phyloP scores from a whole-genome alignment of 805 yeast genomes.

The Starmera quercuum region DNA sequence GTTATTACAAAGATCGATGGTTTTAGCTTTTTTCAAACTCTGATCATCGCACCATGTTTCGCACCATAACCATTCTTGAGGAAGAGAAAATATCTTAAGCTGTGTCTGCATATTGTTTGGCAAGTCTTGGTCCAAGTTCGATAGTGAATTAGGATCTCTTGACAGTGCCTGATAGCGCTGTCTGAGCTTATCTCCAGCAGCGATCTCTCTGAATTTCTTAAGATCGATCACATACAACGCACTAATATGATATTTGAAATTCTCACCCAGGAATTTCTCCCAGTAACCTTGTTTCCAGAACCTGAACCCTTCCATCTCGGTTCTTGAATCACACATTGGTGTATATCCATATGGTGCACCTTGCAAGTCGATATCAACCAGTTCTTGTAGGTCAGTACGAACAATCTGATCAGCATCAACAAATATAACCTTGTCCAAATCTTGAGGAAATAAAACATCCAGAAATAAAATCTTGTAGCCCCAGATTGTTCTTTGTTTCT shows the following conservation, averaged over 20 bases:
- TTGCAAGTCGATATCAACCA: slow-evolving; percentile 58
- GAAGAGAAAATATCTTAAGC: slow-evolving; percentile 63
- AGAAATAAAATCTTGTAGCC: slow-evolving; percentile 81
- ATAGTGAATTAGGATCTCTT: slow-evolving; percentile 68
- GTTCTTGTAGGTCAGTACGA: slow-evolving; percentile 64
- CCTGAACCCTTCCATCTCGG: slow-evolving; percentile 75
- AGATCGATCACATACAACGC: slow-evolving; percentile 82
- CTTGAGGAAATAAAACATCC: slow-evolving; percentile 81
- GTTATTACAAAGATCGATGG: slow-evolving; percentile 79
- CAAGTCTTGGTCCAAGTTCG: slow-evolving; percentile 85
- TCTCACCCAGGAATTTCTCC: slow-evolving; percentile 52
- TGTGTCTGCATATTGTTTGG: slow-evolving; percentile 77
- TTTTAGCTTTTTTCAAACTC: slow-evolving; percentile 53
- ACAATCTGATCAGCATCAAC: slow-evolving; percentile 84
- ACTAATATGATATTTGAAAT: slow-evolving; percentile 62
- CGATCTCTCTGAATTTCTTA: slow-evolving; percentile 48
- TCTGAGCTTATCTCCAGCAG: slow-evolving; percentile 76
- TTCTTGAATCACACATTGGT: slow-evolving; percentile 79
- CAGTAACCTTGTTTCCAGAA: slow-evolving; percentile 96
- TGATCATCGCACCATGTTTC: slow-evolving; percentile 85
- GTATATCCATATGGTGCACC: slow-evolving; percentile 85
- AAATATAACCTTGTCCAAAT: slow-evolving; percentile 67
- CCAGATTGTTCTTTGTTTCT: slow-evolving; percentile 75
- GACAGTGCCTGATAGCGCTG: slow-evolving; percentile 80
- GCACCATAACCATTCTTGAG: slow-evolving; percentile 89